phyloP scores from a whole-genome alignment of 2,329 filamentous ascomycete species.

The Lasiodiplodia sp. region DNA sequence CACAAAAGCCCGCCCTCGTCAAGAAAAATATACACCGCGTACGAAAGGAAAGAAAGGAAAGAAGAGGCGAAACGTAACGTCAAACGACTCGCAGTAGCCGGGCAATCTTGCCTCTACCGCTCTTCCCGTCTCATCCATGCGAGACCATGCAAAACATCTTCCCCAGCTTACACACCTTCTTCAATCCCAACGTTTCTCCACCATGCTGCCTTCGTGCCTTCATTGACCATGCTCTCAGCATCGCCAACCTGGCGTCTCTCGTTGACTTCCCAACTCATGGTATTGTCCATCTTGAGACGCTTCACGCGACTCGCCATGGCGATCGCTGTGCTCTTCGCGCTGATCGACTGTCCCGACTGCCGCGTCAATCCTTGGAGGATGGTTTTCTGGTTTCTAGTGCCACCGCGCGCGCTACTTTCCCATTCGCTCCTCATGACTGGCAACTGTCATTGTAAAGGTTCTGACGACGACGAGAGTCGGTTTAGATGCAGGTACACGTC shows the following conservation, averaged over 20 bases:
- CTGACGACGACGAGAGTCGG: constrained; percentile 90
- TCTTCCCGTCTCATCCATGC: not conserved
- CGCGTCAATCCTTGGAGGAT: constrained; percentile 69
- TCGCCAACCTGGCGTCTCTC: constrained; percentile 92
- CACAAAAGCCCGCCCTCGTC: constrained; percentile 12
- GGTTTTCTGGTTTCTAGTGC: constrained; percentile 40
- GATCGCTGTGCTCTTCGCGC: constrained; percentile 33
- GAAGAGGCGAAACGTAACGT: not conserved
- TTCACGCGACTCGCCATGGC: constrained; percentile 58
- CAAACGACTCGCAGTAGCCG: constrained; percentile 3
- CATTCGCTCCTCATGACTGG: constrained; percentile 83
- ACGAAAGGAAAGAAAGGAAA: not conserved
- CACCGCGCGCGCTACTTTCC: constrained; percentile 46
- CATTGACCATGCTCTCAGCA: constrained; percentile 76
- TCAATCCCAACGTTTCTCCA: constrained; percentile 59
- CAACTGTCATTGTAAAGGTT: constrained; percentile 93
- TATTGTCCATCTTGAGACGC: constrained; percentile 68
- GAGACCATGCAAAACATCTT: not conserved
- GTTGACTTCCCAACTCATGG: constrained; percentile 70
- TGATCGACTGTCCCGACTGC: constrained; percentile 35
- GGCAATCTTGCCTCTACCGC: not conserved
- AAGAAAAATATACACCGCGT: constrained; percentile 14
- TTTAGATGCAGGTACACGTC: constrained; percentile 99
- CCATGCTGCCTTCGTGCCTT: constrained; percentile 42
- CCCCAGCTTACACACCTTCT: constrained; percentile 27